phyloP scores from a whole-genome alignment of 2,329 filamentous ascomycete genomes.

The Calycina marina region DNA sequence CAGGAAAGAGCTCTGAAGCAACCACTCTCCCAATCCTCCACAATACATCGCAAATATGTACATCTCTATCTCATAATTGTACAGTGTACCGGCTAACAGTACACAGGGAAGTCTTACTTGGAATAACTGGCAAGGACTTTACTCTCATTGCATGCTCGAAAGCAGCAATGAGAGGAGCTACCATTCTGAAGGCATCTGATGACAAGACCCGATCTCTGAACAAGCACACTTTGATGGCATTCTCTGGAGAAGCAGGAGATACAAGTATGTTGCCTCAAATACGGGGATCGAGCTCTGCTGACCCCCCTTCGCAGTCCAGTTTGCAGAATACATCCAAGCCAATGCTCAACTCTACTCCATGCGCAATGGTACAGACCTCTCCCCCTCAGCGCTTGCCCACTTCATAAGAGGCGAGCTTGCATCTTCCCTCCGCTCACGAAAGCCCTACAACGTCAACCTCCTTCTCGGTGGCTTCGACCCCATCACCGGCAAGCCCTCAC shows the following conservation, averaged over 20 bases:
- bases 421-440: slow-evolving; percentile 74
- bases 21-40: slow-evolving; percentile 8
- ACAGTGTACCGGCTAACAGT: slow-evolving; percentile 7
- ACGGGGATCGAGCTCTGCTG: neutral
- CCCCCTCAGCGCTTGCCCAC: slow-evolving; percentile 74
- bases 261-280: slow-evolving; percentile 45
- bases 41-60: neutral
- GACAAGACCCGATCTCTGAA: slow-evolving; percentile 93
- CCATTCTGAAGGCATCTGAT: slow-evolving; percentile 85
- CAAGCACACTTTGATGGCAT: slow-evolving; percentile 89
- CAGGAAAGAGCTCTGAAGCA: slow-evolving; percentile 8
- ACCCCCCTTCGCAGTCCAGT: slow-evolving; percentile 56
- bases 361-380: slow-evolving; percentile 89
- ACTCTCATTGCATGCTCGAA: slow-evolving; percentile 95
- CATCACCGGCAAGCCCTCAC: slow-evolving; percentile 75
- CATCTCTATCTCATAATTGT: neutral
- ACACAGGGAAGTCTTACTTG: slow-evolving; percentile 85
- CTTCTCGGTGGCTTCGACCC: slow-evolving; percentile 87
- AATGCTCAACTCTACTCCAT: slow-evolving; percentile 97
- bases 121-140: slow-evolving; percentile 98
- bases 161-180: slow-evolving; percentile 93
- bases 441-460: slow-evolving; percentile 94
- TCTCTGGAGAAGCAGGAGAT: slow-evolving; percentile 90
- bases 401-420: slow-evolving; percentile 93
- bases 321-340: slow-evolving; percentile 97